Evolutionary conservation across 1,284 basidiomycete species (phyloP), one percentile per base, ranked within the genome.

Genomic region (Crepidotus sp.): DNA sequence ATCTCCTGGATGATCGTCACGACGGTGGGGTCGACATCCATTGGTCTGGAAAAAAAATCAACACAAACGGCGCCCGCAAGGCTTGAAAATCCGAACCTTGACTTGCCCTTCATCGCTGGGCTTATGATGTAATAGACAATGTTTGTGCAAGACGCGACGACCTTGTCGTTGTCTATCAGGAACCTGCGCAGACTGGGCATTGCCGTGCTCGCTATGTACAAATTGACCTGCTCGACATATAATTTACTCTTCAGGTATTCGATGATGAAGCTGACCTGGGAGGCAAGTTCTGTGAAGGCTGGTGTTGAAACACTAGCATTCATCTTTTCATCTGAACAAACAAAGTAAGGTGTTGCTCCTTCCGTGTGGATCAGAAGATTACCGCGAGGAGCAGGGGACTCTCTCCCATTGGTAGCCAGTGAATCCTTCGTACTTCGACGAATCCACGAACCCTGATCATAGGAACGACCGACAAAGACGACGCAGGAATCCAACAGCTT

Each of bases 401-500:
- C 77, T 59, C 79, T 66, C n/a, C 83, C 84, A 54, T 78, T 83
- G 10, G 66, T 58, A 5, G 53, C 59, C 15, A 80, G 52, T 1
- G 70, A 64, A 10, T 87, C 84, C 51, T 77, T 79, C 0, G 76
- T 69, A 8, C 69, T 67, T 14, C 86, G 73, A 17, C 83, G 76
- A 29, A 87, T 79, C 89, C 89, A 91, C 22, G 79, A 83, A 10
- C 80, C 76, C 48, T 79, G 74, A 50, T 94, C 93, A 17, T 77
- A 76, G 1, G 83, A 76, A 17, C 83, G 75, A 1, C 83, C 81
- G 3, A 88, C 77, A 46, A 90, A 76, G 2, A 74, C 65, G 5
- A 93, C 74, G 40, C 83, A 85, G 2, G 80, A 70, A 55, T 99
- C 96, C 7, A 93, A 70, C 0, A 98, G 72, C 61, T 89, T 94